A percentile compares a stretch with the other conserved stretches of the same genome.
phyloP scores from a whole-genome alignment of 768 basidiomycete species.

The Serpula lacrymans region DNA sequence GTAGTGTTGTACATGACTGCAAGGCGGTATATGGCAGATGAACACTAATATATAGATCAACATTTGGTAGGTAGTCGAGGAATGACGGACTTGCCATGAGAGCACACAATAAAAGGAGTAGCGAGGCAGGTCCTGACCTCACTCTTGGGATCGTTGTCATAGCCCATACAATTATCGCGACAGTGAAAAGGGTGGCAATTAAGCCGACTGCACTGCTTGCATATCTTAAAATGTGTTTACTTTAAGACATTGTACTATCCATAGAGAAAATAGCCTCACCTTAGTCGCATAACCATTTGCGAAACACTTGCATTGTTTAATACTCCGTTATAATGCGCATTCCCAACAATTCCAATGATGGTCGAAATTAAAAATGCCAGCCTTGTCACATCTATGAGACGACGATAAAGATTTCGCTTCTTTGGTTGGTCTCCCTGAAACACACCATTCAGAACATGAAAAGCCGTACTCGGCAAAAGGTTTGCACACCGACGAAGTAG shows the following conservation, averaged over 20 bases:
- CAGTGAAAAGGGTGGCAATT: constrained; percentile 16
- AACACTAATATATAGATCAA: constrained; percentile 8
- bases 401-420: constrained; percentile 26
- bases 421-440: constrained; percentile 24
- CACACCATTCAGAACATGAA: constrained; percentile 3
- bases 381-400: constrained; percentile 20
- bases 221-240: constrained; percentile 16
- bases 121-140: constrained; percentile 16
- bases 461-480: constrained; percentile 6
- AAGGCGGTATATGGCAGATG: constrained; percentile 38
- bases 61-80: not conserved
- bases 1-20: constrained; percentile 34
- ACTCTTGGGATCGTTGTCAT: constrained; percentile 23
- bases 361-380: constrained; percentile 29
- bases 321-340: constrained; percentile 17
- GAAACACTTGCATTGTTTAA: constrained; percentile 13
- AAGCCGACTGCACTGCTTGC: constrained; percentile 25
- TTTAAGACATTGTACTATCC: not conserved
- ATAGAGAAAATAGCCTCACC: constrained; percentile 5
- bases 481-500: constrained; percentile 10
- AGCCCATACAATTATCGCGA: constrained; percentile 19
- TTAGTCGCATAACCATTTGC: constrained; percentile 15
- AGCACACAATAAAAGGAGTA: constrained; percentile 14
- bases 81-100: constrained; percentile 29
- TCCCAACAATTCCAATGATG: constrained; percentile 29